Conservation (phyloP, 345 rosid genomes). For the Cochlearia excelsa region DNA sequence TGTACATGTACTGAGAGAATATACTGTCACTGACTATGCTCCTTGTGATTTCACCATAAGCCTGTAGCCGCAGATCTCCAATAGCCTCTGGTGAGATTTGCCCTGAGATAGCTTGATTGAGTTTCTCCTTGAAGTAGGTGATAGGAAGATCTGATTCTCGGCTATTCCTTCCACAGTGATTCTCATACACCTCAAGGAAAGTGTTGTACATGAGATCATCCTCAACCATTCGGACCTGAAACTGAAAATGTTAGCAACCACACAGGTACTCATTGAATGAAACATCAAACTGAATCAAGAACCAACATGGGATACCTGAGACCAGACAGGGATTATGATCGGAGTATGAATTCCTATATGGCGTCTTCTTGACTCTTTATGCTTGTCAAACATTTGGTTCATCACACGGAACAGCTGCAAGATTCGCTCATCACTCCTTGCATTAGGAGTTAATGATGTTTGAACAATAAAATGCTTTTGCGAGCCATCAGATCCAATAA, state of each 20-base stretch:
- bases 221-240: constrained; percentile 96
- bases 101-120: constrained; percentile 88
- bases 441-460: constrained; percentile 97
- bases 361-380: constrained; percentile 90
- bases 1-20: constrained; percentile 94
- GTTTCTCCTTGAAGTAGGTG: constrained; percentile 86
- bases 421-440: constrained; percentile 93
- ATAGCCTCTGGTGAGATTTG: constrained; percentile 82
- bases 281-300: constrained; percentile 18
- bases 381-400: constrained; percentile 99
- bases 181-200: constrained; percentile 96
- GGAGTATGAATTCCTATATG: constrained; percentile 89
- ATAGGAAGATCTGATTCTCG: constrained; percentile 87
- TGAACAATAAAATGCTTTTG: constrained; percentile 93
- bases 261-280: constrained; percentile 8
- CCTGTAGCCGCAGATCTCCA: constrained; percentile 89
- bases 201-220: constrained; percentile 95
- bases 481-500: constrained; percentile 96
- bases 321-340: constrained; percentile 97
- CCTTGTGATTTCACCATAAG: constrained; percentile 80
- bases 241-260: neutral
- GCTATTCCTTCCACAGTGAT: constrained; percentile 88
- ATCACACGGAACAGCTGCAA: constrained; percentile 93
- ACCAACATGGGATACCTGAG: constrained; percentile 56
- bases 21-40: constrained; percentile 63